Evolutionary conservation across 2,329 filamentous ascomycete genomes (phyloP).

Genomic region (Dactylonectria macrodidyma): DNA sequence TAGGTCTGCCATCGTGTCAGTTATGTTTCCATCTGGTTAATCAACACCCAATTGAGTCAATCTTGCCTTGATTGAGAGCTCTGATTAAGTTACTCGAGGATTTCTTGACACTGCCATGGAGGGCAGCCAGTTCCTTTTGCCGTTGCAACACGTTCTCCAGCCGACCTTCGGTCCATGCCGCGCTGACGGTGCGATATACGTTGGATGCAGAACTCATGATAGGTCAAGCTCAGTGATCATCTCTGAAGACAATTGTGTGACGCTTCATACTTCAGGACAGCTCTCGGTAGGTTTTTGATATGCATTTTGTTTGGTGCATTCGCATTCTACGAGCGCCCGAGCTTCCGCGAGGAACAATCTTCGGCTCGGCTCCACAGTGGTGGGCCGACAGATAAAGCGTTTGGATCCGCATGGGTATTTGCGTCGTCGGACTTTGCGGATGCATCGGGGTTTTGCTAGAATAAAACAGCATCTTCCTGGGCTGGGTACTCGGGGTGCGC

Average conservation of each 20-base stretch:
- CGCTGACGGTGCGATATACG: background rate
- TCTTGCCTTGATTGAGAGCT: background rate
- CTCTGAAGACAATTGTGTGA: background rate
- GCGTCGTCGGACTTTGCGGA: no score
- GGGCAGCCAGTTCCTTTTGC: slow-evolving; percentile 12
- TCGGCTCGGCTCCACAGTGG: slow-evolving; percentile 18
- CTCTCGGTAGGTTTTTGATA: no score
- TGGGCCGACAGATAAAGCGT: background rate
- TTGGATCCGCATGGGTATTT: no score
- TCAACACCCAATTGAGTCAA: no score
- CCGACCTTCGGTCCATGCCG: slow-evolving; percentile 10
- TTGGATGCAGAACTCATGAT: background rate
- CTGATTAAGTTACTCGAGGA: background rate
- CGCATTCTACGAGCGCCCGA: no score
- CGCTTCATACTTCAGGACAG: no score
- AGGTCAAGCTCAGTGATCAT: no score
- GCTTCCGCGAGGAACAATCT: background rate
- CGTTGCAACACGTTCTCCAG: slow-evolving; percentile 15
- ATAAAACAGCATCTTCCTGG: no score
- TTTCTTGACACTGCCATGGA: background rate
- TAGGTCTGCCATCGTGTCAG: background rate
- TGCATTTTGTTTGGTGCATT: no score
- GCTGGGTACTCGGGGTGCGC: no score
- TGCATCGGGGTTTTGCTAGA: no score
- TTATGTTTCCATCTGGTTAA: no score